Evolutionary conservation across 2,329 filamentous ascomycete species (phyloP).

Genomic region (Fusarium lyarnte): DNA sequence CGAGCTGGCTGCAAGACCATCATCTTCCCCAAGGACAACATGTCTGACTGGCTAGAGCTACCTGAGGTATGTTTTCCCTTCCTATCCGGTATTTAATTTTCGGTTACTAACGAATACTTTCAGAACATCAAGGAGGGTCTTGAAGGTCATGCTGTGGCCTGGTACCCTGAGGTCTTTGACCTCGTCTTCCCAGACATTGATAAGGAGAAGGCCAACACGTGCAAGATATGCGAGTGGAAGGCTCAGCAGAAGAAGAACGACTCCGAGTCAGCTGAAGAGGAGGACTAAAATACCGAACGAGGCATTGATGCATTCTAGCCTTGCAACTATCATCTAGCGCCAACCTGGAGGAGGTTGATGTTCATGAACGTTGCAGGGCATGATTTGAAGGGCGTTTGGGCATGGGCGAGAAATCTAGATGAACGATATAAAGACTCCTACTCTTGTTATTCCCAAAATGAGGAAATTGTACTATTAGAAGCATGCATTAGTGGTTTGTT

Average conservation of each 20-base stretch:
- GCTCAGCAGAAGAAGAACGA: slow-evolving; percentile 55
- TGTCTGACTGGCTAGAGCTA: slow-evolving; percentile 96
- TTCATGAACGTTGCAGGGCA: slow-evolving; percentile 15
- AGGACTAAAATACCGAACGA: slow-evolving; percentile 43
- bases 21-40: slow-evolving; percentile 94
- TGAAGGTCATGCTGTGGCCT: slow-evolving; percentile 87
- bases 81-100: not conserved
- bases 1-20: slow-evolving; percentile 92
- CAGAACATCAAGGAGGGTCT: slow-evolving; percentile 99
- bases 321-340: not conserved
- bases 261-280: slow-evolving; percentile 49
- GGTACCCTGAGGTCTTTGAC: slow-evolving; percentile 95
- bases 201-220: slow-evolving; percentile 75
- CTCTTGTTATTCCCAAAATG: slow-evolving; percentile 42
- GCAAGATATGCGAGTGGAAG: slow-evolving; percentile 69
- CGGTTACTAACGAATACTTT: slow-evolving; percentile 16
- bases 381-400: slow-evolving; percentile 43
- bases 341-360: not conserved
- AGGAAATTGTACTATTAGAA: slow-evolving; percentile 45
- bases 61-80: slow-evolving; percentile 79
- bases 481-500: slow-evolving; percentile 38
- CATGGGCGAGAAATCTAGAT: slow-evolving; percentile 43
- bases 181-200: slow-evolving; percentile 88
- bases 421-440: slow-evolving; percentile 46
- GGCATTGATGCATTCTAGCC: slow-evolving; percentile 2